Percentiles rank a stretch among this genome's conserved stretches.
phyloP scores from a whole-genome alignment of 2,329 filamentous ascomycete species.

The Monosporascus sp. region DNA sequence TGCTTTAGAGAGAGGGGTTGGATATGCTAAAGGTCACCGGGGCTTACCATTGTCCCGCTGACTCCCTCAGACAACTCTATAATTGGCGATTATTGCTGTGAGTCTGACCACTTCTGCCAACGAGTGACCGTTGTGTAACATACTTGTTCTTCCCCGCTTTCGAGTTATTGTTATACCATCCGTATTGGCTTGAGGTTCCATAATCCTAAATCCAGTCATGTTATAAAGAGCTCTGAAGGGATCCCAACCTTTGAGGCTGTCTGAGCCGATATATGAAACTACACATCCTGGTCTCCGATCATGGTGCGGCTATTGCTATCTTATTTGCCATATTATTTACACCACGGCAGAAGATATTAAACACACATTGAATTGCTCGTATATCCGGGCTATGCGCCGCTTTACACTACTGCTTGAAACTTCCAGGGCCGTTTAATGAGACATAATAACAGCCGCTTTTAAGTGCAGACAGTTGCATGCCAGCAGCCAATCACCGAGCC shows the following conservation, averaged over 20 bases:
- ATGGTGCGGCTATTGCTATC: too few species aligned
- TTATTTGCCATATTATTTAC: too few species aligned
- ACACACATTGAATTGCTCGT: neutral
- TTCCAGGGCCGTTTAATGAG: neutral
- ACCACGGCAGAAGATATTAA: neutral
- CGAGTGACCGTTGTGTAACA: neutral
- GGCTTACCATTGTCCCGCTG: neutral
- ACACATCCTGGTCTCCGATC: too few species aligned
- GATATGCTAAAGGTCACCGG: neutral
- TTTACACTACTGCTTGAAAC: neutral
- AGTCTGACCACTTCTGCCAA: neutral
- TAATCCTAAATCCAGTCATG: too few species aligned
- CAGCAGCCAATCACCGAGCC: neutral
- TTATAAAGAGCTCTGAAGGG: too few species aligned
- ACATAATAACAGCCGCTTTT: neutral
- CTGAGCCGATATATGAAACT: too few species aligned
- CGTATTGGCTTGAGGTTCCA: too few species aligned
- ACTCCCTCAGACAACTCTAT: neutral
- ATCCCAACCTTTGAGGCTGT: too few species aligned
- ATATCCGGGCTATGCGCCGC: neutral
- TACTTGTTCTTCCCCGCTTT: neutral
- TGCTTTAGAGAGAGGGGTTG: too few species aligned
- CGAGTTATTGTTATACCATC: too few species aligned
- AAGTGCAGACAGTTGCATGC: neutral
- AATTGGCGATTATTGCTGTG: neutral